Conservation (phyloP, 768 basidiomycete genomes). For the Wakefieldia striispora region DNA sequence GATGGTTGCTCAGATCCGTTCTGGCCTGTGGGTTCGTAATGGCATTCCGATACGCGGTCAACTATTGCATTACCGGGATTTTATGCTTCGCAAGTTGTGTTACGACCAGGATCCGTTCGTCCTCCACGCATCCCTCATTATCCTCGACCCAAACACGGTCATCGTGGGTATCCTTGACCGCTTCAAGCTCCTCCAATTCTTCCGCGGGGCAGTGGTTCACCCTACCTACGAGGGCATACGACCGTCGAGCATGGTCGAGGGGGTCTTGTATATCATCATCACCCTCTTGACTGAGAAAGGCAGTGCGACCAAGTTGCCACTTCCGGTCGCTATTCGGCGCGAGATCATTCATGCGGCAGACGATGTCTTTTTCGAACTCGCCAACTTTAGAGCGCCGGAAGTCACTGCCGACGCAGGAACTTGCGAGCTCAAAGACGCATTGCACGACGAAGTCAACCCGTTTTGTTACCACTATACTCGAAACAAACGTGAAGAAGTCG, state of each 20-base stretch:
- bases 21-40: slow-evolving; percentile 96
- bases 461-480: slow-evolving; percentile 95
- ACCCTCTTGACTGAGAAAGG: slow-evolving; percentile 82
- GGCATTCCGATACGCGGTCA: slow-evolving; percentile 95
- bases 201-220: slow-evolving; percentile 59
- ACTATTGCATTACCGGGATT: slow-evolving; percentile 92
- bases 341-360: slow-evolving; percentile 92
- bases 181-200: slow-evolving; percentile 79
- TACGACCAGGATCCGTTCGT: slow-evolving; percentile 95
- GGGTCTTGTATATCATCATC: slow-evolving; percentile 84
- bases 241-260: slow-evolving; percentile 84
- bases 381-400: slow-evolving; percentile 81
- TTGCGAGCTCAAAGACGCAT: slow-evolving; percentile 86
- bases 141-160: slow-evolving; percentile 75
- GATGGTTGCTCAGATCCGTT: slow-evolving; percentile 93
- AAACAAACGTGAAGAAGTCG: slow-evolving; percentile 91
- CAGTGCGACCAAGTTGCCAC: slow-evolving; percentile 65
- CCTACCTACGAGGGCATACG: slow-evolving; percentile 67
- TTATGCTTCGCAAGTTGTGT: slow-evolving; percentile 91
- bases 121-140: slow-evolving; percentile 79
- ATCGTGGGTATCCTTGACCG: slow-evolving; percentile 87
- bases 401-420: slow-evolving; percentile 72
- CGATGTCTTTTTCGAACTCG: slow-evolving; percentile 79
- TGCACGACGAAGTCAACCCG: slow-evolving; percentile 88
- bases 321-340: slow-evolving; percentile 63